A percentile compares a stretch with the other conserved stretches of the same genome.
phyloP scores from a whole-genome alignment of 805 yeast species.

The Kockiozyma suomiensis region DNA sequence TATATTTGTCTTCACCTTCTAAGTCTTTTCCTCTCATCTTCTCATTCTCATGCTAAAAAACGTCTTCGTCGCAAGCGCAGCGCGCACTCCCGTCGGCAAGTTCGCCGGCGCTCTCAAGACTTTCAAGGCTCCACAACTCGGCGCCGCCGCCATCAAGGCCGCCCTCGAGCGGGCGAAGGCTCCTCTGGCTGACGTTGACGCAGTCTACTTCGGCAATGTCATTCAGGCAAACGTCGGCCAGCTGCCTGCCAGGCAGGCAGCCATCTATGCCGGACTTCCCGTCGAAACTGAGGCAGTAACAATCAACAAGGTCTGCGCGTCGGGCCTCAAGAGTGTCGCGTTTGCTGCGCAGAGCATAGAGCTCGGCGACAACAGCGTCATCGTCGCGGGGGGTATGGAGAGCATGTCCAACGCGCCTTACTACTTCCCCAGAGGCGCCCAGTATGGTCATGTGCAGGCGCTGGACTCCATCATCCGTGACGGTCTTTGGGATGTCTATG shows the following conservation, averaged over 20 bases:
- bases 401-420: slow-evolving; percentile 93
- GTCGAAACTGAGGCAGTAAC: slow-evolving; percentile 82
- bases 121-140: slow-evolving; percentile 74
- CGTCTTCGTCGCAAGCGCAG: slow-evolving; percentile 83
- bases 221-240: slow-evolving; percentile 93
- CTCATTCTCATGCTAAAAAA: neutral
- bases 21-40: too few species aligned
- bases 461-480: slow-evolving; percentile 73
- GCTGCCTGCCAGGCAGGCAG: slow-evolving; percentile 98
- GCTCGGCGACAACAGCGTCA: slow-evolving; percentile 87
- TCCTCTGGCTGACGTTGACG: slow-evolving; percentile 59
- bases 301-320: slow-evolving; percentile 95
- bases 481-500: slow-evolving; percentile 88
- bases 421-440: slow-evolving; percentile 50
- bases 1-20: too few species aligned
- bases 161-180: slow-evolving; percentile 77
- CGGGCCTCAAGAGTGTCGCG: slow-evolving; percentile 89
- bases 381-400: slow-evolving; percentile 97
- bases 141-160: slow-evolving; percentile 81
- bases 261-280: slow-evolving; percentile 85
- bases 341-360: slow-evolving; percentile 86
- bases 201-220: slow-evolving; percentile 89
- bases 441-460: slow-evolving; percentile 53
- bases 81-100: slow-evolving; percentile 94
- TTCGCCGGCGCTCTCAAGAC: slow-evolving; percentile 81